Base-by-base conservation (phyloP, 352 stramenopile species). In the Proteromonas lacertae region DNA sequence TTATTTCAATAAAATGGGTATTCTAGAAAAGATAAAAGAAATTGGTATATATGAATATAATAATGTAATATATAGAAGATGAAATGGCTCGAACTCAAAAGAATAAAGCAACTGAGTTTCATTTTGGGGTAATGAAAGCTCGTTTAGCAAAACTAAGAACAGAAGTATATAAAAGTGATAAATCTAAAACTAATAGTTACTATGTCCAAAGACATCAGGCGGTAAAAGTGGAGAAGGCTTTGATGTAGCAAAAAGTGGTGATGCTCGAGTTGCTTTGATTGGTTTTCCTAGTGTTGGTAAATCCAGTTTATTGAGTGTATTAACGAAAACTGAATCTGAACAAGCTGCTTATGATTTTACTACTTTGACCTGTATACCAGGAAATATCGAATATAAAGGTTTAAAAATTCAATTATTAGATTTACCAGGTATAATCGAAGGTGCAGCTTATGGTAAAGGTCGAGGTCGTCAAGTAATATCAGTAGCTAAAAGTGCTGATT, bases 401-500 rank as follows among this genome's bases (percentile, higher is more conserved):
- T 49, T 36, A 29, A 58, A 58, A 25, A 57, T 61, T 26, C 82
- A 96, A 64, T 58, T 98, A 25, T 57, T 98, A 29, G 87, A 98
- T 82, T 58, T 98, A 34, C 87, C 87, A 1, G 87, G 87, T 65
- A 98, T 98, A 52, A 98, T 98, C 56, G 87, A 98, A 68, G 87
- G 87, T 25, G 87, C 87, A 25, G 79, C 87, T 0, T 72, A 93
- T 50, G 87, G 87, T 38, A 87, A 83, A 42, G 87, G 87, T 29
- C 66, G 87, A 45, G 87, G 87, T 41, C 70, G 79, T 29, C 77
- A 98, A 56, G 87, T 98, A 19, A 96, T 98, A 56, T 81, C 87
- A 20, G 82, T 93, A 8, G 83, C 84, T 35, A 81, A 91, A 52
- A 87, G 66, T 29, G 76, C 79, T n/a, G 83, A 98, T 59, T 76